phyloP scores from a whole-genome alignment of 2,329 filamentous ascomycete species.

The Hirsutella rhossiliensis region DNA sequence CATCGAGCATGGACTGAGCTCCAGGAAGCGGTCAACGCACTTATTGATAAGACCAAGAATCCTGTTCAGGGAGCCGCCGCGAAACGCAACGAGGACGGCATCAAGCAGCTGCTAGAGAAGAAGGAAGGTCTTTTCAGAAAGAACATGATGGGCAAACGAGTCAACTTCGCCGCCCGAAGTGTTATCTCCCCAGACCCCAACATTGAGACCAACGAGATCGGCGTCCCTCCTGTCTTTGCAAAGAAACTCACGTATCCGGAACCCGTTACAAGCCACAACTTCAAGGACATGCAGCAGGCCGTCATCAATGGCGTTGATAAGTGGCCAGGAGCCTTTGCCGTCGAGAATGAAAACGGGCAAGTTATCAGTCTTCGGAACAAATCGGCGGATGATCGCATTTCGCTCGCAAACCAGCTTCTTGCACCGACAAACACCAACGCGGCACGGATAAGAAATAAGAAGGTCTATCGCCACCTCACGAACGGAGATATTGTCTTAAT shows the following conservation, averaged over 20 bases:
- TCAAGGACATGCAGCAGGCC: slow-evolving; percentile 87
- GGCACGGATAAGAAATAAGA: slow-evolving; percentile 76
- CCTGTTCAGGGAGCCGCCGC: slow-evolving; percentile 68
- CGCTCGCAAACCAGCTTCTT: slow-evolving; percentile 84
- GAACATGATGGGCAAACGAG: slow-evolving; percentile 99
- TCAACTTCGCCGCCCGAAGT: slow-evolving; percentile 94
- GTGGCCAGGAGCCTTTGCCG: slow-evolving; percentile 88
- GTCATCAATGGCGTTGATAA: slow-evolving; percentile 90
- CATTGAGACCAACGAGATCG: slow-evolving; percentile 97
- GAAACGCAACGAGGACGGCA: slow-evolving; percentile 75
- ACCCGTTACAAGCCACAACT: slow-evolving; percentile 94
- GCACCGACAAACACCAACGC: slow-evolving; percentile 67
- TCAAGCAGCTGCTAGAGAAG: slow-evolving; percentile 97
- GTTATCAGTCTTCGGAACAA: slow-evolving; percentile 81
- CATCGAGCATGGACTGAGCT: slow-evolving; percentile 73
- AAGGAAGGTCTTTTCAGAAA: slow-evolving; percentile 97
- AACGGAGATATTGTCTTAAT: slow-evolving; percentile 96
- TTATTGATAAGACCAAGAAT: slow-evolving; percentile 84
- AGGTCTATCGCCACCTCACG: slow-evolving; percentile 89
- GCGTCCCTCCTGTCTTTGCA: slow-evolving; percentile 95
- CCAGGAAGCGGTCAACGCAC: slow-evolving; percentile 82
- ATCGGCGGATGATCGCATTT: slow-evolving; percentile 74
- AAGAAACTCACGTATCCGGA: slow-evolving; percentile 94
- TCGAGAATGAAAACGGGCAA: slow-evolving; percentile 92
- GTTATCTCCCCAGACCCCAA: slow-evolving; percentile 98